These are phyloP conservation scores for Cryptococcus neoformans DNA, from an alignment of 1,284 basidiomycete species.

Conservation along the genomic window DNA sequence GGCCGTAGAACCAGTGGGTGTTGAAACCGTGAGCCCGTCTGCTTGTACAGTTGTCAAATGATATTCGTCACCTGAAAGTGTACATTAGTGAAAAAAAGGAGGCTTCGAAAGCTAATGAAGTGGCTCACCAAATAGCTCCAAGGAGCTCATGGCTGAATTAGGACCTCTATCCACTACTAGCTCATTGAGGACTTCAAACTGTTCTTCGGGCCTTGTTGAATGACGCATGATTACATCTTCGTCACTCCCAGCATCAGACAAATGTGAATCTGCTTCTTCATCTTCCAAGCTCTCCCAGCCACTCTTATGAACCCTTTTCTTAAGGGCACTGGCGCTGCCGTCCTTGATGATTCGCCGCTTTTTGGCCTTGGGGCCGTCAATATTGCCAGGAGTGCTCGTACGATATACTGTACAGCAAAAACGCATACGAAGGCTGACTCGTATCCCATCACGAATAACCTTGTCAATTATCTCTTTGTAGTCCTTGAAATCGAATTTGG, in stretches of 20 bases:
- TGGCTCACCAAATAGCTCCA: slow-evolving; percentile 56
- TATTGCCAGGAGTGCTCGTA: no score
- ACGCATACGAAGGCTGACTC: slow-evolving; percentile 71
- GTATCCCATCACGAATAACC: slow-evolving; percentile 90
- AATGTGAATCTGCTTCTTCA: no score
- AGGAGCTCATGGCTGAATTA: slow-evolving; percentile 91
- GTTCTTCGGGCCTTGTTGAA: slow-evolving; percentile 82
- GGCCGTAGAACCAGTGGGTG: slow-evolving; percentile 96
- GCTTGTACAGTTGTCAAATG: slow-evolving; percentile 99
- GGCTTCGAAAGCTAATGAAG: no score
- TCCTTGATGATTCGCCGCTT: no score
- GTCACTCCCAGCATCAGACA: no score
- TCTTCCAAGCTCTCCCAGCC: no score
- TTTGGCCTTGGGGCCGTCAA: no score
- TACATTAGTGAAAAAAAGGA: no score
- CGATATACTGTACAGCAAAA: no score
- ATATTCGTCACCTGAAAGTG: slow-evolving; percentile 80
- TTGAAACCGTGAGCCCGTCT: slow-evolving; percentile 93
- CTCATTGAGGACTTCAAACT: slow-evolving; percentile 97
- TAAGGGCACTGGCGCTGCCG: no score
- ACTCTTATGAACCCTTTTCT: no score
- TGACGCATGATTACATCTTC: no score
- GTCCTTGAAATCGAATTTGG: slow-evolving; percentile 93
- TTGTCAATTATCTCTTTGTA: slow-evolving; percentile 84
- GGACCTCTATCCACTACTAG: slow-evolving; percentile 97